These are phyloP conservation scores for Globisporangium ultimum DNA, from an alignment of 352 stramenopile genomes.

Conservation along the genomic window DNA sequence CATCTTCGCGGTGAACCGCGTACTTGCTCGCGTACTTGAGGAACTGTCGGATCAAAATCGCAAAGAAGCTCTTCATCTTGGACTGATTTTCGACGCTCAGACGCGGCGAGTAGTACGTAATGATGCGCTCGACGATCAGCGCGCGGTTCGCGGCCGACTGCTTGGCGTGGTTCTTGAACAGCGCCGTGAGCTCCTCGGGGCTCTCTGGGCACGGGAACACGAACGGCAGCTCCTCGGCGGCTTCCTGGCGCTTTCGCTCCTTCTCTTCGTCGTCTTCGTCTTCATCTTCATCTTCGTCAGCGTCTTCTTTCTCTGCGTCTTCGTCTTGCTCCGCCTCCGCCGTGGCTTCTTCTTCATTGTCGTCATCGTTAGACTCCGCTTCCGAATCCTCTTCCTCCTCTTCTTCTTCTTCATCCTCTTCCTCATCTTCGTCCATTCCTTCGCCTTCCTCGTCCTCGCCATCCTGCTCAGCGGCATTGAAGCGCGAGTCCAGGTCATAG, in stretches of 20 bases:
- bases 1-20: slow-evolving; percentile 57
- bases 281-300: slow-evolving; percentile 84
- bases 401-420: slow-evolving; percentile 59
- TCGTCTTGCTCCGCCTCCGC: slow-evolving; percentile 20
- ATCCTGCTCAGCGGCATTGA: slow-evolving; percentile 43
- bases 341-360: slow-evolving; percentile 44
- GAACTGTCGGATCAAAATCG: slow-evolving; percentile 93
- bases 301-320: slow-evolving; percentile 60
- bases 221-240: slow-evolving; percentile 89
- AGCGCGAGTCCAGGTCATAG: slow-evolving; percentile 68
- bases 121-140: slow-evolving; percentile 91
- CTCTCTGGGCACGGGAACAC: slow-evolving; percentile 93
- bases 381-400: slow-evolving; percentile 55
- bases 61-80: slow-evolving; percentile 96
- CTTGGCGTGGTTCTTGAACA: slow-evolving; percentile 89
- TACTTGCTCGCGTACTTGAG: slow-evolving; percentile 87
- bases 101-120: slow-evolving; percentile 92
- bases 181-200: slow-evolving; percentile 82
- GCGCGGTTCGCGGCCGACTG: slow-evolving; percentile 66
- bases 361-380: slow-evolving; percentile 37
- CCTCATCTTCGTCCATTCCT: slow-evolving; percentile 69
- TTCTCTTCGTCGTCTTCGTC: slow-evolving; percentile 48
- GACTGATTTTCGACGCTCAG: slow-evolving; percentile 93
- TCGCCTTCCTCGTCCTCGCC: slow-evolving; percentile 42
- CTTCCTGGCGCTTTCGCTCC: slow-evolving; percentile 40